These are phyloP conservation scores for Gilbertella persicaria DNA, from an alignment of 371 early-diverging fungal genomes.

Conservation along the genomic window DNA sequence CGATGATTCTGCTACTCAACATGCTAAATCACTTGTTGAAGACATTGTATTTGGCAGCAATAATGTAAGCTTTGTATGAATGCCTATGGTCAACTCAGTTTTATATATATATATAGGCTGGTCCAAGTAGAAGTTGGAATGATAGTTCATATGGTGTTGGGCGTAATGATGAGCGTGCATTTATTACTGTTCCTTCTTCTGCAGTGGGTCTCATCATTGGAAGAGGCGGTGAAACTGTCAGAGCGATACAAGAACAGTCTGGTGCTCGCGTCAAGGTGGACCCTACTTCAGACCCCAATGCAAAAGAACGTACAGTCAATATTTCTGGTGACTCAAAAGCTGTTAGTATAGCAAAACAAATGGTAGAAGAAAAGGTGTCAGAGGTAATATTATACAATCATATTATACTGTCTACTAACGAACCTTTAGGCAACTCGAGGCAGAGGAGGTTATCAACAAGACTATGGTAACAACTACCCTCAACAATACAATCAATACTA, in stretches of 20 bases:
- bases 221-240: constrained; percentile 88
- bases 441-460: constrained; percentile 24
- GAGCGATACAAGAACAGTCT: constrained; percentile 77
- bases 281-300: constrained; percentile 45
- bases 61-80: constrained; percentile 12
- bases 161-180: constrained; percentile 47
- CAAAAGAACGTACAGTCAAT: constrained; percentile 40
- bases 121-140: too few relatives aligned
- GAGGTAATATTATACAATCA: constrained; percentile 33
- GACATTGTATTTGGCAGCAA: constrained; percentile 62
- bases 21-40: constrained; percentile 75
- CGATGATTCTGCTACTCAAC: constrained; percentile 66
- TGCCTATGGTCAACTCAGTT: too few relatives aligned
- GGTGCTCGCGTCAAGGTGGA: constrained; percentile 83
- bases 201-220: constrained; percentile 84
- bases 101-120: too few relatives aligned
- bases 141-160: constrained; percentile 15
- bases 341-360: constrained; percentile 56
- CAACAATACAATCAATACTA: constrained; percentile 44
- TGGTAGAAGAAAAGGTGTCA: constrained; percentile 60
- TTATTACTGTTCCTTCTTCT: constrained; percentile 68
- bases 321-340: constrained; percentile 53
- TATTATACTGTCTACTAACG: constrained; percentile 31
- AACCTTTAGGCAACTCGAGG: constrained; percentile 31
- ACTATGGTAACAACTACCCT: constrained; percentile 11